Conservation (phyloP, 1,139 yeast genomes). For the Saccharomyces hybrid region DNA sequence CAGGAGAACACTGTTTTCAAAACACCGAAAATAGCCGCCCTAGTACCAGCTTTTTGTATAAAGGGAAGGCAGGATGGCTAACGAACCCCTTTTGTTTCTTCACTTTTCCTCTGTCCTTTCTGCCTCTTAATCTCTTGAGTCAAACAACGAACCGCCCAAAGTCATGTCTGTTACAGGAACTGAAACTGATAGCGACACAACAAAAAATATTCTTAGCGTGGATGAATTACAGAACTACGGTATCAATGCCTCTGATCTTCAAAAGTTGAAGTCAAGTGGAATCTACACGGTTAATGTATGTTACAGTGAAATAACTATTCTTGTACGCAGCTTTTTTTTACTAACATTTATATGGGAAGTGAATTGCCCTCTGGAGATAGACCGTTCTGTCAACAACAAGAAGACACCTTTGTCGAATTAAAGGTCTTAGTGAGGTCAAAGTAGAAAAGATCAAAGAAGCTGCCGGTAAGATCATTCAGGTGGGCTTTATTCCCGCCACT, state of each 20-base stretch:
- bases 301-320: not conserved
- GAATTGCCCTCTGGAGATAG: not conserved
- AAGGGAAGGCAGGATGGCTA: not conserved
- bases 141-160: not conserved
- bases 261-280: slow-evolving; percentile 47
- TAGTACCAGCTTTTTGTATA: not conserved
- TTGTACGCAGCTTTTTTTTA: not conserved
- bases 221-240: slow-evolving; percentile 53
- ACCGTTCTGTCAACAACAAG: slow-evolving; percentile 49
- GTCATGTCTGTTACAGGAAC: slow-evolving; percentile 15
- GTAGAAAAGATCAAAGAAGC: slow-evolving; percentile 60
- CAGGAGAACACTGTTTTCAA: not conserved
- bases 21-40: not conserved
- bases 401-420: slow-evolving; percentile 45
- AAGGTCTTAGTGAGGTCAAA: slow-evolving; percentile 51
- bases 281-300: slow-evolving; percentile 41
- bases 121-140: not conserved
- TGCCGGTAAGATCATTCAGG: slow-evolving; percentile 43
- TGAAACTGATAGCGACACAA: slow-evolving; percentile 10
- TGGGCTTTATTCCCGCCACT: slow-evolving; percentile 50
- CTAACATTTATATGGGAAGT: not conserved
- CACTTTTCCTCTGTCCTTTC: not conserved
- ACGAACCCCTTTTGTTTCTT: not conserved
- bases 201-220: slow-evolving; percentile 33
- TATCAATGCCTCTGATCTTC: slow-evolving; percentile 52